Conservation (phyloP, 2,329 filamentous ascomycete species). For the Esteya vermicola region DNA sequence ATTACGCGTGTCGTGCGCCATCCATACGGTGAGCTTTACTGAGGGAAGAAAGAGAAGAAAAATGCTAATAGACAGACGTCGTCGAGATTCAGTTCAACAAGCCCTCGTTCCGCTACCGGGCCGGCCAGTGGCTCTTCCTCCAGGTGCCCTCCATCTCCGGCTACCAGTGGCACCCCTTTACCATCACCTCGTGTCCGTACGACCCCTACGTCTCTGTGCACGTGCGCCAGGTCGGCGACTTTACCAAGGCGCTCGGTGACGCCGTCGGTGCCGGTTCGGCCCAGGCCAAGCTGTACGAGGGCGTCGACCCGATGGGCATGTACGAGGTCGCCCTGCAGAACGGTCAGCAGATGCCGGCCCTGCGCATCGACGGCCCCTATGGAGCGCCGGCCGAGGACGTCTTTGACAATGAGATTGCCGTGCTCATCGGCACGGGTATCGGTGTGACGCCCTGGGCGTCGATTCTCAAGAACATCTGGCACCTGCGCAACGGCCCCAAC, state of each 20-base stretch:
- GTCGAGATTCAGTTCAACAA: slow-evolving; percentile 97
- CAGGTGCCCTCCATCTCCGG: slow-evolving; percentile 80
- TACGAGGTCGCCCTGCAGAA: slow-evolving; percentile 94
- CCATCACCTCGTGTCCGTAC: slow-evolving; percentile 94
- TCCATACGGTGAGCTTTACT: slow-evolving; percentile 58
- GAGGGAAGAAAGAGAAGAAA: no score
- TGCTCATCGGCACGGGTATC: slow-evolving; percentile 75
- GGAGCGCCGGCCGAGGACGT: slow-evolving; percentile 96
- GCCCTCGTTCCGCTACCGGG: slow-evolving; percentile 94
- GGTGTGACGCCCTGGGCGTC: slow-evolving; percentile 78
- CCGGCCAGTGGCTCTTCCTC: slow-evolving; percentile 94
- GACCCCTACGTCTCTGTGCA: slow-evolving; percentile 92
- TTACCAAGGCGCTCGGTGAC: slow-evolving; percentile 84
- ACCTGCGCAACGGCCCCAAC: slow-evolving; percentile 79
- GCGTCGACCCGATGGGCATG: slow-evolving; percentile 86
- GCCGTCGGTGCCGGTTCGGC: slow-evolving; percentile 82
- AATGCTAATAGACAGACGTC: slow-evolving; percentile 43
- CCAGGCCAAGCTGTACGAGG: slow-evolving; percentile 81
- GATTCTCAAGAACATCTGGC: slow-evolving; percentile 96
- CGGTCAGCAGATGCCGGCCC: slow-evolving; percentile 77
- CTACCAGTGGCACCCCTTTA: slow-evolving; percentile 97
- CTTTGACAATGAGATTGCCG: slow-evolving; percentile 81
- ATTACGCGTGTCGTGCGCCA: slow-evolving; percentile 92
- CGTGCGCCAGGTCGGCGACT: slow-evolving; percentile 92
- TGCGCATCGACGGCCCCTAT: slow-evolving; percentile 90